Evolutionary conservation across 2,329 filamentous ascomycete genomes (phyloP).

Genomic region (Pseudocercospora pini-densiflorae): DNA sequence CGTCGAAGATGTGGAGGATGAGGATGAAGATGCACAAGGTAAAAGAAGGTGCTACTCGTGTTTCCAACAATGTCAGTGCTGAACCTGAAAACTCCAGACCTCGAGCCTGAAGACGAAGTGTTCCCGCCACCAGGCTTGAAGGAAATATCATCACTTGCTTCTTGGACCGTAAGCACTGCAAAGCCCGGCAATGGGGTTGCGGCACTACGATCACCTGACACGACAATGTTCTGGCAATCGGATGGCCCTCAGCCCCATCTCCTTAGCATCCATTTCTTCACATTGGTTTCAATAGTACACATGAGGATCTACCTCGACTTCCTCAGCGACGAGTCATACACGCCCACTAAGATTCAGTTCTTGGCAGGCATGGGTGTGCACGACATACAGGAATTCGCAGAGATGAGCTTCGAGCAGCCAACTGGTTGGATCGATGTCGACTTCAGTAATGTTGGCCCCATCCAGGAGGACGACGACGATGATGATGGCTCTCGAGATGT

Average conservation of each 20-base stretch:
- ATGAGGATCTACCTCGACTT: slow-evolving; percentile 90
- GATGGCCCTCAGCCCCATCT: slow-evolving; percentile 84
- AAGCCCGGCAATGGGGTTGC: slow-evolving; percentile 81
- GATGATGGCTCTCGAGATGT: slow-evolving; percentile 39
- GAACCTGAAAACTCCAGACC: slow-evolving; percentile 18
- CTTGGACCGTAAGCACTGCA: slow-evolving; percentile 79
- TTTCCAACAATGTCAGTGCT: background rate
- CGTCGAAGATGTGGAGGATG: slow-evolving; percentile 23
- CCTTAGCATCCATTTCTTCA: slow-evolving; percentile 84
- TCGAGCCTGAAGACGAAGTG: slow-evolving; percentile 47
- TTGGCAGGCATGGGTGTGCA: slow-evolving; percentile 89
- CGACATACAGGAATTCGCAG: slow-evolving; percentile 85
- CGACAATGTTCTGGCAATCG: slow-evolving; percentile 80
- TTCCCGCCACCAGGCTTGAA: slow-evolving; percentile 61
- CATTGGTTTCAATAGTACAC: slow-evolving; percentile 76
- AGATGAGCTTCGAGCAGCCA: slow-evolving; percentile 77
- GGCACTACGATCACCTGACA: slow-evolving; percentile 74
- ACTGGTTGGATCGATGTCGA: slow-evolving; percentile 91
- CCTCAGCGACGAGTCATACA: slow-evolving; percentile 92
- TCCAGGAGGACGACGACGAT: slow-evolving; percentile 38
- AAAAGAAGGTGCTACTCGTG: background rate
- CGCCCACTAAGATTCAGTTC: slow-evolving; percentile 89
- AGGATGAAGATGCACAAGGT: slow-evolving; percentile 25
- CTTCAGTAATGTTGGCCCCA: slow-evolving; percentile 63
- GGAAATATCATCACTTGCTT: slow-evolving; percentile 82